Base-by-base conservation (phyloP, 2,329 filamentous ascomycete genomes). In the Penicillium sp. region DNA sequence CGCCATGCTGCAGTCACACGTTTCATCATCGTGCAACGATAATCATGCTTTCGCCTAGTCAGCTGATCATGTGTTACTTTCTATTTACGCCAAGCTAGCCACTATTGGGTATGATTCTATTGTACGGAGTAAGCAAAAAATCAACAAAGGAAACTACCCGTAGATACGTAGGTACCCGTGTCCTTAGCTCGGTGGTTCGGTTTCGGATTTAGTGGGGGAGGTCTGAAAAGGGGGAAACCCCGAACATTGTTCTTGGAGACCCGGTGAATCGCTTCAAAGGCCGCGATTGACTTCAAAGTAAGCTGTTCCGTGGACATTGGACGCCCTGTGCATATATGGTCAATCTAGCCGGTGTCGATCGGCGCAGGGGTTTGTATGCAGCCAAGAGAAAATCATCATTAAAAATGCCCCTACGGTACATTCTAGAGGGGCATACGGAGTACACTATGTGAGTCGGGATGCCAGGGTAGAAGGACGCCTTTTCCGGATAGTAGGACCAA, bases 361-460 rank as follows among this genome's bases (percentile, higher is more conserved):
- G 55, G 37, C 59, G 52, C 61, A 64, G 47, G 62, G 61, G 45
- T 64, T 58, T 37, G 39, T 39, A 60, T 57, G 59, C 53, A 58
- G 61, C 59, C 54, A 62, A 65, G 62, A 52, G 43, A 47, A 44
- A 39, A 44, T 42, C 19, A 13, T 46, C 43, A 42, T 26, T 26
- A n/a, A 44, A 27, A 16, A 53, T 42, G 24, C 13, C 22, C 22
- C 31, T 37, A 52, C 19, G 3, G 19, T 21, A 2, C 39, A 22
- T 42, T 42, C 19, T 42, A 22, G 19, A 37, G 33, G 16, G n/a
- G 9, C 37, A 4, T 5, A 19, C 10, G 10, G 27, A 29, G 16
- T 22, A 42, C 39, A 21, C 8, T 22, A 5, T 22, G 19, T 22
- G 3, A n/a, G 5, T 19, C 10, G n/a, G 8, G n/a, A 19, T 19